Evolutionary conservation across 2,329 filamentous ascomycete species (phyloP).

Genomic region (Aureobasidium sp.): DNA sequence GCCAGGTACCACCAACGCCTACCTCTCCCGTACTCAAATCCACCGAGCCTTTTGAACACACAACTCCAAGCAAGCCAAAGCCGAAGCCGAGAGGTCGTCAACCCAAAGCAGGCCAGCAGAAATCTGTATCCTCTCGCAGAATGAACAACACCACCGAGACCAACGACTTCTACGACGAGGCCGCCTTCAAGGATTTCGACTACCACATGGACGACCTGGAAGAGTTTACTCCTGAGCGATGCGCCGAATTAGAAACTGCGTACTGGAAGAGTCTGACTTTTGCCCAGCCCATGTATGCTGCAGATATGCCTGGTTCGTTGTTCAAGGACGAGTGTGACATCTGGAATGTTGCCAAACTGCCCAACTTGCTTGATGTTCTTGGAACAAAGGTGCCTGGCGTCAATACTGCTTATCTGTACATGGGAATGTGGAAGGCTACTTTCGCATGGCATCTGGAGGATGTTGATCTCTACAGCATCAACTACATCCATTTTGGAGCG

Average conservation of each 20-base stretch:
- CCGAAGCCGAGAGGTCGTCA: slow-evolving; percentile 29
- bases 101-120: slow-evolving; percentile 55
- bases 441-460: slow-evolving; percentile 99
- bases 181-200: slow-evolving; percentile 83
- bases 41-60: slow-evolving; percentile 36
- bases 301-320: slow-evolving; percentile 90
- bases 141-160: slow-evolving; percentile 78
- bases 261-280: slow-evolving; percentile 99
- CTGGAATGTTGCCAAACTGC: slow-evolving; percentile 94
- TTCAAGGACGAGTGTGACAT: slow-evolving; percentile 77
- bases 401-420: slow-evolving; percentile 94
- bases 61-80: slow-evolving; percentile 35
- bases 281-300: slow-evolving; percentile 88
- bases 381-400: slow-evolving; percentile 95
- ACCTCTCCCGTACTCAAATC: slow-evolving; percentile 43
- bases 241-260: slow-evolving; percentile 84
- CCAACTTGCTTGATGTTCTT: slow-evolving; percentile 86
- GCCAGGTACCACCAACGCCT: slow-evolving; percentile 34
- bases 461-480: slow-evolving; percentile 98
- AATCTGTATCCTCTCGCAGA: slow-evolving; percentile 76
- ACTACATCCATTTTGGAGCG: slow-evolving; percentile 97
- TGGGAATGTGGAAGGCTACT: slow-evolving; percentile 99
- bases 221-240: slow-evolving; percentile 84
- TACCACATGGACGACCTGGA: slow-evolving; percentile 77
- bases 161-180: slow-evolving; percentile 76